Conservation (phyloP, 2,329 filamentous ascomycete genomes). For the Ceratocystis ficicola region DNA sequence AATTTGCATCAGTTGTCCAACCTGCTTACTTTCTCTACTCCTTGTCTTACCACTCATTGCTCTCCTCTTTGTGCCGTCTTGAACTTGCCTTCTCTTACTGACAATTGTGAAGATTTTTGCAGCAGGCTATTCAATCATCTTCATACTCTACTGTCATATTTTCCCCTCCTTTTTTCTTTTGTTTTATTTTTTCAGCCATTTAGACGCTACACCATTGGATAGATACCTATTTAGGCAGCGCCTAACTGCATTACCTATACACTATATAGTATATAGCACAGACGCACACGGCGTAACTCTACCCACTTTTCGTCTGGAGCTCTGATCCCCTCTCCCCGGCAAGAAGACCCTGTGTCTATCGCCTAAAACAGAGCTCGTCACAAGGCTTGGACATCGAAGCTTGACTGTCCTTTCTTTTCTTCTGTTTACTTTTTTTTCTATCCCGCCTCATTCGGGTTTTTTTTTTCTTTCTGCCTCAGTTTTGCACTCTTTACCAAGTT, state of each 20-base stretch:
- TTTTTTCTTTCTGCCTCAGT: constrained; percentile 7
- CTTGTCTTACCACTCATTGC: not conserved
- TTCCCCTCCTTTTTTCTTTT: not conserved
- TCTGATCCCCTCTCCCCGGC: constrained; percentile 12
- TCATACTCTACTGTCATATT: not conserved
- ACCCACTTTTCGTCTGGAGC: constrained; percentile 16
- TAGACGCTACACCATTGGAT: not conserved
- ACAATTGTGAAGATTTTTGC: not conserved
- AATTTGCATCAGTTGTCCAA: not conserved
- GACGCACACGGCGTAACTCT: too few relatives aligned
- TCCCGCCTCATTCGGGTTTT: constrained; percentile 8
- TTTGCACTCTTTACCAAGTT: constrained; percentile 17
- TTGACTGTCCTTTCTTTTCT: constrained; percentile 6
- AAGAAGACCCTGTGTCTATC: constrained; percentile 7
- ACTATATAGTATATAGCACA: too few relatives aligned
- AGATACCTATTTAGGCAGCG: not conserved
- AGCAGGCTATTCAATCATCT: not conserved
- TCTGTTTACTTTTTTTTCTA: constrained; percentile 1
- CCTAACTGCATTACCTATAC: not conserved
- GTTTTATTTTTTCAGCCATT: not conserved
- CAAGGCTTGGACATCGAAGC: not conserved
- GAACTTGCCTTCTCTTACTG: not conserved
- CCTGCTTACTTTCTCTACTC: not conserved
- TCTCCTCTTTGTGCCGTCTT: not conserved
- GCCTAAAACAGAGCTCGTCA: constrained; percentile 10